Evolutionary conservation across 2,329 filamentous ascomycete genomes (phyloP).

Genomic region (Claviceps quebecensis): DNA sequence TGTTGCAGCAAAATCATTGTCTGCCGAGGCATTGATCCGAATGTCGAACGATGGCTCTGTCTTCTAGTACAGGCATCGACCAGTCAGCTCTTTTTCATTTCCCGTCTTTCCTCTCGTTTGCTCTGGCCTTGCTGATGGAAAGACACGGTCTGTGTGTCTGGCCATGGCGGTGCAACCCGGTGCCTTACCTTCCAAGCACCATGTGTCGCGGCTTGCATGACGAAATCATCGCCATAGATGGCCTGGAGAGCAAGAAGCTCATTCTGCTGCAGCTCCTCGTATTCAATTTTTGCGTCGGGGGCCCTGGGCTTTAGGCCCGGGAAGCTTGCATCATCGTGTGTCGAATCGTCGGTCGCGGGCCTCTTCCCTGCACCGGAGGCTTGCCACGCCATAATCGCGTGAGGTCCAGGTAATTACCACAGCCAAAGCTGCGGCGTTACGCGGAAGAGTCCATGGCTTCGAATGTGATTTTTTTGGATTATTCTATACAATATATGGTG

Average conservation of each 20-base stretch:
- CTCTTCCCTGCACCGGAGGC: constrained; percentile 33
- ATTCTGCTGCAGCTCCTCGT: constrained; percentile 74
- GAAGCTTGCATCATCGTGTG: constrained; percentile 35
- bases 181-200: constrained; percentile 69
- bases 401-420: constrained; percentile 27
- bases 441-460: constrained; percentile 29
- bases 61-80: constrained; percentile 35
- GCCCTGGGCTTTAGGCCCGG: constrained; percentile 34
- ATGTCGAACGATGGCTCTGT: constrained; percentile 74
- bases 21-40: constrained; percentile 57
- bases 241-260: constrained; percentile 75
- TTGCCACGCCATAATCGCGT: constrained; percentile 39
- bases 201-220: constrained; percentile 54
- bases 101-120: not conserved
- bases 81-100: not conserved
- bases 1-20: constrained; percentile 55
- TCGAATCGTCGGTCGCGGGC: constrained; percentile 25
- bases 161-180: constrained; percentile 5
- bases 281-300: constrained; percentile 42
- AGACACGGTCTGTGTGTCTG: not conserved
- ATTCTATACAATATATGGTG: not conserved
- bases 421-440: constrained; percentile 40
- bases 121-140: not conserved
- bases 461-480: not conserved
- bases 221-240: constrained; percentile 82